Evolutionary conservation across 2,329 filamentous ascomycete species (phyloP), one percentile per base, ranked within the genome.

Genomic region (Fusarium hostae): DNA sequence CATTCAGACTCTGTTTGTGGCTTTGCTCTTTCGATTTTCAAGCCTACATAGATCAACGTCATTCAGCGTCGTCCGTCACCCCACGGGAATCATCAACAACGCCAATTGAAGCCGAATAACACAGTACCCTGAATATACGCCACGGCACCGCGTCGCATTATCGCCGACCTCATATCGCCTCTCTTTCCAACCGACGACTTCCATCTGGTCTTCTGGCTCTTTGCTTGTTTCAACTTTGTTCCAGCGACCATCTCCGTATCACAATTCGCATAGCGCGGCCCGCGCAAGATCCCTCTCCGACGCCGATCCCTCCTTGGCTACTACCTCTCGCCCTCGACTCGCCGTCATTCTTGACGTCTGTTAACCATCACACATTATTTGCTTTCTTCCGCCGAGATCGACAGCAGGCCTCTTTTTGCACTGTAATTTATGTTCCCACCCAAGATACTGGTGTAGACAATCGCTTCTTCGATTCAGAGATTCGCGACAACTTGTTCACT

Each of bases 211-310:
- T 37, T 50, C 48, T 61, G 47, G 58, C 58, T 48, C 37, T 64
- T 55, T 73, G 48, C 65, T 66, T 68, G 71, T 74, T 74, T 72
- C 71, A 73, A 72, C 65, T 57, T 48, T 51, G 68, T 70, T 64
- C 72, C 69, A 64, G 63, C 66, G 51, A 72, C 45, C 59, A 48
- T 68, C 48, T 67, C 34, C 41, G 63, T 71, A 70, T 65, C 51
- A 73, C 59, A 59, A 59, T 63, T 72, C 67, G 71, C 59, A 73
- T 66, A 71, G 67, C 63, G 56, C 70, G 60, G 63, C 34, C 70
- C 52, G 59, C 63, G 63, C 67, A 71, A 68, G 68, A 66, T 71
- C 66, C 40, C 59, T 73, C 66, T 56, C 57, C 59, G 52, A 50
- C 57, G 67, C 63, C 67, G 71, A 73, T 73, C 70, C 50, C 63